Evolutionary conservation across 352 stramenopile species (phyloP).

Genomic region (Pythium phragmiticola): DNA sequence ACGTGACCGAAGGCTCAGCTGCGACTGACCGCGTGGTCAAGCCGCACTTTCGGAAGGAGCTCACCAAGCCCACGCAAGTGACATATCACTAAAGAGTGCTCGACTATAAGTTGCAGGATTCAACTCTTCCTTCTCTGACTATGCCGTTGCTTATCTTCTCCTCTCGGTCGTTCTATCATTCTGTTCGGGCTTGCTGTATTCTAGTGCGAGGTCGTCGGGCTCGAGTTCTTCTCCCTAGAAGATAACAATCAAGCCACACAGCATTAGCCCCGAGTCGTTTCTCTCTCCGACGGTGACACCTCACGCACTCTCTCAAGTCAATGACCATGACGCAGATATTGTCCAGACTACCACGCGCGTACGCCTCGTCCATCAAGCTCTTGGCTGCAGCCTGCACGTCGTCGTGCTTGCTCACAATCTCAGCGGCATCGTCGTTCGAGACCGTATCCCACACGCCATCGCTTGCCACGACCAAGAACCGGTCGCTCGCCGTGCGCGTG

Average conservation of each 20-base stretch:
- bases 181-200: background rate
- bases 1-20: slow-evolving; percentile 55
- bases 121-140: background rate
- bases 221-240: slow-evolving; percentile 51
- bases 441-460: slow-evolving; percentile 93
- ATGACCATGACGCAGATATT: slow-evolving; percentile 92
- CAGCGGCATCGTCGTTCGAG: slow-evolving; percentile 83
- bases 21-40: slow-evolving; percentile 47
- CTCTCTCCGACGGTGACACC: background rate
- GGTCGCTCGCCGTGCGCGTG: slow-evolving; percentile 61
- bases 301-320: slow-evolving; percentile 75
- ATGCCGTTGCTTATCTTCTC: background rate
- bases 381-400: slow-evolving; percentile 70
- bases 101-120: background rate
- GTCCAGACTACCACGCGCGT: slow-evolving; percentile 81
- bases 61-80: slow-evolving; percentile 46
- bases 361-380: slow-evolving; percentile 85
- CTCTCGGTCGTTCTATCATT: background rate
- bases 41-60: slow-evolving; percentile 57
- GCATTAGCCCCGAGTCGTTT: background rate
- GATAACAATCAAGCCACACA: background rate
- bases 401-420: slow-evolving; percentile 66
- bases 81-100: slow-evolving; percentile 45
- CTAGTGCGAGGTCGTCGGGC: slow-evolving; percentile 25
- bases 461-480: slow-evolving; percentile 85